phyloP scores from a whole-genome alignment of 2,329 filamentous ascomycete genomes.

The Hysterium pulicare region DNA sequence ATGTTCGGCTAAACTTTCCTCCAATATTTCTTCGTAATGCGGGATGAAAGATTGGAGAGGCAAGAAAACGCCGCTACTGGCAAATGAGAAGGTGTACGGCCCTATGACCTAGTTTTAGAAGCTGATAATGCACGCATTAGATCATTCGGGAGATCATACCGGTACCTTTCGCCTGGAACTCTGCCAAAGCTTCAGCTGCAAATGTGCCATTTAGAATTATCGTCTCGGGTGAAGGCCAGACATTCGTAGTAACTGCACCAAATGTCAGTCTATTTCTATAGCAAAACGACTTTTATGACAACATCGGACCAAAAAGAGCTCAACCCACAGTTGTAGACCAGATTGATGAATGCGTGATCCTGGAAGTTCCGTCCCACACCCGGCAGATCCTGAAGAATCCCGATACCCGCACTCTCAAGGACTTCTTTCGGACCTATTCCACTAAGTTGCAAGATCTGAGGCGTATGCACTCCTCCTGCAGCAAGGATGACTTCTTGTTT shows the following conservation, averaged over 20 bases:
- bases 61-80: not conserved
- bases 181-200: too few species aligned
- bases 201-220: too few species aligned
- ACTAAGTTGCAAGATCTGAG: slow-evolving; percentile 8
- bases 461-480: slow-evolving; percentile 8
- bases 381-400: slow-evolving; percentile 4
- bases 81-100: not conserved
- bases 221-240: too few species aligned
- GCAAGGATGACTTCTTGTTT: slow-evolving; percentile 9
- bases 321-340: too few species aligned
- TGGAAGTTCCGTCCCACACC: slow-evolving; percentile 9
- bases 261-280: too few species aligned
- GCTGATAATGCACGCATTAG: too few species aligned
- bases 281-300: too few species aligned
- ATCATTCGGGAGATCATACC: too few species aligned
- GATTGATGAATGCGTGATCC: slow-evolving; percentile 5
- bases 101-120: too few species aligned
- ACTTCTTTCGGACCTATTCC: slow-evolving; percentile 8
- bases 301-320: too few species aligned
- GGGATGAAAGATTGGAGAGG: not conserved
- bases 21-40: not conserved
- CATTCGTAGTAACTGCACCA: too few species aligned
- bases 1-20: not conserved
- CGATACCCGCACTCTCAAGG: slow-evolving; percentile 2
- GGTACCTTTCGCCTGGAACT: too few species aligned